Evolutionary conservation across 768 basidiomycete genomes (phyloP).

Genomic region (Rhodotorula toruloides): DNA sequence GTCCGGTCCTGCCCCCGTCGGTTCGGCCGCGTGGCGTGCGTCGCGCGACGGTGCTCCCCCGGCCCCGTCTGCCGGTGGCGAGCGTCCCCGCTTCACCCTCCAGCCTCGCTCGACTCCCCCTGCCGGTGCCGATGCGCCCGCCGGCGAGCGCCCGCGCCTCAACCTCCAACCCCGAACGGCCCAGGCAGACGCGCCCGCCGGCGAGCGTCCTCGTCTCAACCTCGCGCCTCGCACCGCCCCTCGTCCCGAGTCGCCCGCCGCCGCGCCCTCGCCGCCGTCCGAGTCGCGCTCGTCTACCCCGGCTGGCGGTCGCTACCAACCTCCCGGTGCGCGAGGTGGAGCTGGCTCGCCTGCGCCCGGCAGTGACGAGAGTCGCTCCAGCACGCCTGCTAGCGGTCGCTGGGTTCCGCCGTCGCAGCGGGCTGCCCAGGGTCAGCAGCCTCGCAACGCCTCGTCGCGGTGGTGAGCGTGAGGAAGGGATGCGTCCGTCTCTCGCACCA

Average conservation of each 20-base stretch:
- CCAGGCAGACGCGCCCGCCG: background rate
- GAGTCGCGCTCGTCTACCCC: background rate
- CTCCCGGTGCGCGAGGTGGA: too few species aligned
- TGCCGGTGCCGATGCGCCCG: too few species aligned
- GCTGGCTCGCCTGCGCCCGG: too few species aligned
- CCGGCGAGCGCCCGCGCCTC: constrained; percentile 30
- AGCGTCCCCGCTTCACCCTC: too few species aligned
- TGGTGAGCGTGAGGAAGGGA: too few species aligned
- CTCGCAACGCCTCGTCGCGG: too few species aligned
- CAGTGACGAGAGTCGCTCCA: too few species aligned
- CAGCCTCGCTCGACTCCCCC: background rate
- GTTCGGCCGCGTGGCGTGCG: constrained; percentile 29
- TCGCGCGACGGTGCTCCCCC: constrained; percentile 5
- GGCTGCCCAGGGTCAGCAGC: background rate
- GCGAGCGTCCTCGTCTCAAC: constrained; percentile 33
- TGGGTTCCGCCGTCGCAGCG: background rate
- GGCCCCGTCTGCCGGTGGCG: background rate
- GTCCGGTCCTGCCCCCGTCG: constrained; percentile 13
- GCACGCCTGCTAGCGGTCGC: too few species aligned
- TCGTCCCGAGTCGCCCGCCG: constrained; percentile 14
- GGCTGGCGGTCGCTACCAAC: too few species aligned
- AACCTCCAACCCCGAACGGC: constrained; percentile 19
- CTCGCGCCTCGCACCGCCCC: constrained; percentile 6
- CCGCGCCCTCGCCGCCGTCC: constrained; percentile 7
- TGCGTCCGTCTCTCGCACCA: too few species aligned